These are phyloP conservation scores for Tylopilus cervinicoccineus DNA, from an alignment of 768 basidiomycete species.

Conservation along the genomic window DNA sequence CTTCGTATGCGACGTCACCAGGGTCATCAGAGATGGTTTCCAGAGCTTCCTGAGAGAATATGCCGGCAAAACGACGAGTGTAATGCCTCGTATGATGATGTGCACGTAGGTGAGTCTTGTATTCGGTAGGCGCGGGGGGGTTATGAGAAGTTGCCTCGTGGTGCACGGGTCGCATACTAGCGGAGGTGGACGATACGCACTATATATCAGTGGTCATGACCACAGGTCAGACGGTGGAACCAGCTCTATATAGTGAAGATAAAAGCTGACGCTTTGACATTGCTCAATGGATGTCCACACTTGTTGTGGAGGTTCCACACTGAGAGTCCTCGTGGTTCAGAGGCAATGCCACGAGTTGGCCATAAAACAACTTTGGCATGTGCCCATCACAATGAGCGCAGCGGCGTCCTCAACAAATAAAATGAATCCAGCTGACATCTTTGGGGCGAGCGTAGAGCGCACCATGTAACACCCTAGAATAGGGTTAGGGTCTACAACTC, in stretches of 20 bases:
- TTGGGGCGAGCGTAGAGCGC: too few relatives aligned
- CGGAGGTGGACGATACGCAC: not conserved
- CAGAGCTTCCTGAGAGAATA: constrained; percentile 16
- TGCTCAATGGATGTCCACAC: constrained; percentile 19
- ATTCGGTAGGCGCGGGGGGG: not conserved
- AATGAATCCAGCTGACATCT: too few relatives aligned
- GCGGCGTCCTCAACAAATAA: too few relatives aligned
- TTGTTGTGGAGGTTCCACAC: constrained; percentile 16
- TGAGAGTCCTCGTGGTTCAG: constrained; percentile 11
- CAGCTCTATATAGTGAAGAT: constrained; percentile 17
- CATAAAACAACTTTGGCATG: constrained; percentile 4
- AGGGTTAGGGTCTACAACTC: constrained; percentile 15
- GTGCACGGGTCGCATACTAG: constrained; percentile 10
- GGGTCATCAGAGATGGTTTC: constrained; percentile 3
- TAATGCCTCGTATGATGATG: constrained; percentile 8
- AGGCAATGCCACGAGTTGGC: constrained; percentile 12
- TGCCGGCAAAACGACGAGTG: constrained; percentile 26
- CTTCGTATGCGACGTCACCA: constrained; percentile 10
- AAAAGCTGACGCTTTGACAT: constrained; percentile 24
- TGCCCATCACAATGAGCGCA: not conserved
- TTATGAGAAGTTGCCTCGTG: constrained; percentile 3
- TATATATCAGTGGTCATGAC: constrained; percentile 5
- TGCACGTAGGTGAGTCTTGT: not conserved
- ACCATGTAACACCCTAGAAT: constrained; percentile 9
- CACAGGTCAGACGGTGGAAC: not conserved